Conservation (phyloP, 257 asterid species). For the Nicotiana benthamiana region DNA sequence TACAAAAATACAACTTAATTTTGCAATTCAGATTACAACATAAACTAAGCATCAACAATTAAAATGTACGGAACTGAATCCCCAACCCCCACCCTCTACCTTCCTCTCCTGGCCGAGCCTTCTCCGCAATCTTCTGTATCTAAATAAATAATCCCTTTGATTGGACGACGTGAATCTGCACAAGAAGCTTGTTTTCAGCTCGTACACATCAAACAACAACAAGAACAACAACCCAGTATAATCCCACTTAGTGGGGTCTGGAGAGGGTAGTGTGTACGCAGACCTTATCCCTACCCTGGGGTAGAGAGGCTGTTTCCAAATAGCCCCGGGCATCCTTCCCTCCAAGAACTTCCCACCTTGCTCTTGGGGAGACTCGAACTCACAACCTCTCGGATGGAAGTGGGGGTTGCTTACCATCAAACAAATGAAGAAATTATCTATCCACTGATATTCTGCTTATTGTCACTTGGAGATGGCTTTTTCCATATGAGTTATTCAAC, state of each 20-base stretch:
- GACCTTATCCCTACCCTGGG: no score
- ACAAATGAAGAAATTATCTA: slow-evolving; percentile 9
- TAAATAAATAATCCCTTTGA: neutral
- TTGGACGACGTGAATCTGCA: slow-evolving; percentile 5
- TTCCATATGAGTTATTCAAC: neutral
- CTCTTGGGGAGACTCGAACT: no score
- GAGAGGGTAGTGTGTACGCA: no score
- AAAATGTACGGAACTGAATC: neutral
- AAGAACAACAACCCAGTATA: no score
- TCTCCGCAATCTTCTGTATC: neutral
- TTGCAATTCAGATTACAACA: neutral
- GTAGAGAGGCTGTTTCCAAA: no score
- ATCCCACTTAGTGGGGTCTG: no score
- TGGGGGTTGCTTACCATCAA: neutral
- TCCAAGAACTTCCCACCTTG: no score
- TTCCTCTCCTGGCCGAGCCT: slow-evolving; percentile 4
- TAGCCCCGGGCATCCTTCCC: no score
- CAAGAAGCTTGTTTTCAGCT: slow-evolving; percentile 14
- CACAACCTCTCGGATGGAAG: no score
- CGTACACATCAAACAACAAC: neutral
- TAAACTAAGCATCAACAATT: slow-evolving; percentile 1
- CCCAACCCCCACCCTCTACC: neutral
- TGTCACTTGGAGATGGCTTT: neutral
- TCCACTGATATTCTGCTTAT: slow-evolving; percentile 1
- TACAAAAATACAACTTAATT: slow-evolving; percentile 13